Evolutionary conservation across 495 filamentous ascomycete species (phyloP), one percentile per base, ranked within the genome.

Genomic region (Aspergillus sparsus): DNA sequence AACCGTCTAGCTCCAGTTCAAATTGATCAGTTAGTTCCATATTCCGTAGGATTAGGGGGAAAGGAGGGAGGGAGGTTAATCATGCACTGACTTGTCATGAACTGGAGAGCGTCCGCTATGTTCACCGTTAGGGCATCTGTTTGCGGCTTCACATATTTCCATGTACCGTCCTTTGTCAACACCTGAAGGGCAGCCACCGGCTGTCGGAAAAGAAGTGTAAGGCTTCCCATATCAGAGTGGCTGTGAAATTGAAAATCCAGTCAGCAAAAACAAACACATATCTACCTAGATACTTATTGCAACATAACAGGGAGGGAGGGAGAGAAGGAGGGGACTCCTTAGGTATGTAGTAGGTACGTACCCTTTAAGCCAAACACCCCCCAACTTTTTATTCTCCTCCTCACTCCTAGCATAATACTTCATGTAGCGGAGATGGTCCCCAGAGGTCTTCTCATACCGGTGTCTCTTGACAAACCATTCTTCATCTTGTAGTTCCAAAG

Each of bases 181-280:
- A 84, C 77, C 65, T 86, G 82, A 42, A 86, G 63, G 7, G 76
- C 83, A 2, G 82, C 83, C 33, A 85, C 70, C 6, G 82, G 81
- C 55, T 85, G 82, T 35, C 79, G 74, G 71, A 83, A 85, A 0
- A 84, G 69, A 15, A 86, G 66, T 0, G 82, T 85, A 7, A 85
- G 53, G 21, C 71, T 79, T 33, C 79, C 80, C 50, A 82, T 80
- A 60, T 85, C 83, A 2, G 80, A 82, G 62, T 85, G 82, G 0
- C 80, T 57, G 11, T 18, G 37, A 15, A 12, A 13, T 11, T 36
- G 16, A 4, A 27, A 27, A 27, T 27, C 21, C 16, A 12, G 39
- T 16, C 16, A 46, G 16, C 35, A 42, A 41, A 12, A 18, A 7
- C 16, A 27, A n/a, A n/a, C n/a, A n/a, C n/a, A n/a, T n/a, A n/a